Evolutionary conservation across 2,329 filamentous ascomycete species (phyloP), one percentile per base, ranked within the genome.

Genomic region (Pseudogymnoascus sp.): DNA sequence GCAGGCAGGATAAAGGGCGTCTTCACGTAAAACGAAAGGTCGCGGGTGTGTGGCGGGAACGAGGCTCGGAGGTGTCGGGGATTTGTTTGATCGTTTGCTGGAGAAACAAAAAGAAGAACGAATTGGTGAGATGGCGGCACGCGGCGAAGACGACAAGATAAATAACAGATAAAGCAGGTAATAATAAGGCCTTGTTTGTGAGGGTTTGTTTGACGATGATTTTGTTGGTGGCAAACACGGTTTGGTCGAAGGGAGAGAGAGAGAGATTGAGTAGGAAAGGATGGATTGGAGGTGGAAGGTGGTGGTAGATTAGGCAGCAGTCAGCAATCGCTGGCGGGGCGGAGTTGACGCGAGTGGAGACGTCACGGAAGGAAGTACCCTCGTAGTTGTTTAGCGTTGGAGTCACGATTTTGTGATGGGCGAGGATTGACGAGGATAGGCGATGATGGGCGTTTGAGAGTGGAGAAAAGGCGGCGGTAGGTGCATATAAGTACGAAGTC

Each of bases 261-360:
- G 42, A 10, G 41, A 27, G 42, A 29, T 51, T 5, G 25, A 31
- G 44, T 15, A n/a, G 13, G 44, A 31, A 7, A 51, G 21, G 44
- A 51, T 51, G 44, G 44, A 51, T 51, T 51, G 44, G 41, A 51
- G 42, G 25, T 29, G 41, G 41, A 27, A n/a, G 10, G 25, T 27
- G 44, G 27, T 51, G 44, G 44, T 41, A n/a, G 44, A 51, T 51
- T 51, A 51, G 44, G 44, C 44, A 51, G 44, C 44, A 51, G 44
- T 51, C 44, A 51, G 27, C 44, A 51, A 31, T 25, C 21, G 21
- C 21, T 21, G 29, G 44, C 44, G 44, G 44, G 44, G 44, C 44
- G 44, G 44, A 31, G 44, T 51, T 51, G 44, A 51, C 27, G 44
- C 44, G 44, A 13, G 44, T 51, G 44, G 44, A 31, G 44, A 51